Evolutionary conservation across 2,329 filamentous ascomycete species (phyloP).

Genomic region (Teratosphaeria zuluensis): DNA sequence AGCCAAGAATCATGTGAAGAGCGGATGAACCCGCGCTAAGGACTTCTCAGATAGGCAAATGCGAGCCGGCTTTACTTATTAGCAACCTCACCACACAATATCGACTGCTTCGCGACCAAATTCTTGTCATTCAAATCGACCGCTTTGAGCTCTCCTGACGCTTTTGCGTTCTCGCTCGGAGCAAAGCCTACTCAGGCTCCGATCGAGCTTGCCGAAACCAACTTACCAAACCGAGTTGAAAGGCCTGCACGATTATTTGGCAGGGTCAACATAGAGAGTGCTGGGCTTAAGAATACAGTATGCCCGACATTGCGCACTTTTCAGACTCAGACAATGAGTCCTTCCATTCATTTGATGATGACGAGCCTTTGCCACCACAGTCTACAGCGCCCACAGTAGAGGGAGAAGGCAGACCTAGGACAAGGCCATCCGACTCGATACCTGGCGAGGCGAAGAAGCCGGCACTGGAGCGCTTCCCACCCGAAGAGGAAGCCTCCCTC

Average conservation of each 20-base stretch:
- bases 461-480: slow-evolving; percentile 25
- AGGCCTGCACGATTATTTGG: neutral
- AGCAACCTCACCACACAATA: neutral
- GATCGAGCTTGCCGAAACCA: neutral
- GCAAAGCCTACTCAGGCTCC: neutral
- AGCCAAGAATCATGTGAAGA: neutral
- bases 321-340: slow-evolving; percentile 21
- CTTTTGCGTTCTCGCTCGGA: neutral
- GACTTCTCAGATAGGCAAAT: neutral
- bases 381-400: neutral
- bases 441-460: slow-evolving; percentile 1
- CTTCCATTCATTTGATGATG: slow-evolving; percentile 23
- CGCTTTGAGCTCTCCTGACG: neutral
- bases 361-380: slow-evolving; percentile 11
- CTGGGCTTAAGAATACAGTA: neutral
- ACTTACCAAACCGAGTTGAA: neutral
- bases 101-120: neutral
- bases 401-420: neutral
- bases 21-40: neutral
- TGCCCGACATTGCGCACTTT: slow-evolving; percentile 11
- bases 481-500: slow-evolving; percentile 45
- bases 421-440: neutral
- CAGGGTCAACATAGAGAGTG: neutral
- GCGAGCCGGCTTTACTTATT: neutral
- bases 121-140: neutral